Evolutionary conservation across 331 rosid genomes (phyloP), one percentile per base, ranked within the genome.

Genomic region (Quercus phellos): DNA sequence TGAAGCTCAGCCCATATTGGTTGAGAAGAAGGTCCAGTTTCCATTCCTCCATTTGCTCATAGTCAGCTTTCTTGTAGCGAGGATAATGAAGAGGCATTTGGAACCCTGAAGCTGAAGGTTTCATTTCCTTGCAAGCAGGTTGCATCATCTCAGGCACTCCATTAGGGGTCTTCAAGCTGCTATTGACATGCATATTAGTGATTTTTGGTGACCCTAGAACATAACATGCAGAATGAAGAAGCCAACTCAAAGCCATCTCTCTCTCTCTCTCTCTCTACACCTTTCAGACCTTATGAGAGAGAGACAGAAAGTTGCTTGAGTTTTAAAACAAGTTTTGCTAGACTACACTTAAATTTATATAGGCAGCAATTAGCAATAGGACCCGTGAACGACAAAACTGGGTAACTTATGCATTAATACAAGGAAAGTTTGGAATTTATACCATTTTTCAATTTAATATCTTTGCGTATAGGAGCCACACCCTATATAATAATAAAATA

Each of bases 11-110:
- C 2, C 93, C 98, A 75, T 91, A 91, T 64, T 91, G 85, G 64
- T 74, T 63, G 80, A 93, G 97, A 79, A 93, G 95, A 76, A 85
- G 29, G 61, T 93, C 91, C 79, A 93, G 35, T 80, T 60, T 87
- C 95, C 89, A 91, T 22, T 90, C 97, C 74, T 93, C 98, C 93
- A 90, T 93, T 21, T 51, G 90, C 82, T 87, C 86, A n/a, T 91
- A 93, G 4, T 93, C 94, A 0, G 69, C 74, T 80, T 87, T 93
- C 13, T 73, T 87, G 82, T 84, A 90, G 21, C 89, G 90, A 78
- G 98, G 96, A 75, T 93, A 93, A 76, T 90, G 94, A 77, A 93
- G 91, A 72, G 98, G 94, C 92, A 93, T 90, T 79, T 89, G 89
- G 72, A 93, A 88, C 51, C 79, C 89, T 32, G 79, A 38, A 8